Conservation (phyloP, 2,329 filamentous ascomycete species). For the Ilyonectria sp. region DNA sequence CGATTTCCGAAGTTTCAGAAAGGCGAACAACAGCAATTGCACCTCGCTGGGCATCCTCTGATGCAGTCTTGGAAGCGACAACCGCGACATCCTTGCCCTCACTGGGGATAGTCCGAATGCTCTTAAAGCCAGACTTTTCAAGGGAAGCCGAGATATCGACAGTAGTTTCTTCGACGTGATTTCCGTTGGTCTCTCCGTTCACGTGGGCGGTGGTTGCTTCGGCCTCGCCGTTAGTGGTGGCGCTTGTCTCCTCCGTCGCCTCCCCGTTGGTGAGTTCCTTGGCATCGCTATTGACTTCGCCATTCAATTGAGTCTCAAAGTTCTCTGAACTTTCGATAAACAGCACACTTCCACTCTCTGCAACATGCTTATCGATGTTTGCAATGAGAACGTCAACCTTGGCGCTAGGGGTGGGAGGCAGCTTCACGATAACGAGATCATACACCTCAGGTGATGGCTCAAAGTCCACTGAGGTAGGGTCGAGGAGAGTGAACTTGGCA, state of each 20-base stretch:
- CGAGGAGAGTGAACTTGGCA: conserved; percentile 17
- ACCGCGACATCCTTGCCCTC: background rate
- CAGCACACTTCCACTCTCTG: conserved; percentile 7
- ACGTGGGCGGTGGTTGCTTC: background rate
- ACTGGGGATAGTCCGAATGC: background rate
- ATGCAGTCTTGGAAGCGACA: background rate
- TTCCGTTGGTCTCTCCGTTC: background rate
- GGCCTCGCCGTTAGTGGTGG: background rate
- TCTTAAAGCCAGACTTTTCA: background rate
- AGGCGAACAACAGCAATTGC: background rate
- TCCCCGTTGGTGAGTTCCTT: background rate
- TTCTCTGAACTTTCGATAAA: background rate
- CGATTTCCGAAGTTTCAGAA: background rate
- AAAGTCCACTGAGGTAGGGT: background rate
- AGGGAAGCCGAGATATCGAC: background rate
- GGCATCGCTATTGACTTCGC: background rate
- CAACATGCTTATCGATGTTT: conserved; percentile 4
- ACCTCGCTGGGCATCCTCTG: background rate
- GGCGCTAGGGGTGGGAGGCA: background rate
- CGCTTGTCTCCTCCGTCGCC: background rate
- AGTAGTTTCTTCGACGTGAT: background rate
- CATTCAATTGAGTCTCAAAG: background rate
- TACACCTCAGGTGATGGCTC: conserved; percentile 5
- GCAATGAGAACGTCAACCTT: background rate
- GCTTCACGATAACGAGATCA: conserved; percentile 11